Evolutionary conservation across 352 stramenopile species (phyloP).

Genomic region (Phytophthora crassamura): DNA sequence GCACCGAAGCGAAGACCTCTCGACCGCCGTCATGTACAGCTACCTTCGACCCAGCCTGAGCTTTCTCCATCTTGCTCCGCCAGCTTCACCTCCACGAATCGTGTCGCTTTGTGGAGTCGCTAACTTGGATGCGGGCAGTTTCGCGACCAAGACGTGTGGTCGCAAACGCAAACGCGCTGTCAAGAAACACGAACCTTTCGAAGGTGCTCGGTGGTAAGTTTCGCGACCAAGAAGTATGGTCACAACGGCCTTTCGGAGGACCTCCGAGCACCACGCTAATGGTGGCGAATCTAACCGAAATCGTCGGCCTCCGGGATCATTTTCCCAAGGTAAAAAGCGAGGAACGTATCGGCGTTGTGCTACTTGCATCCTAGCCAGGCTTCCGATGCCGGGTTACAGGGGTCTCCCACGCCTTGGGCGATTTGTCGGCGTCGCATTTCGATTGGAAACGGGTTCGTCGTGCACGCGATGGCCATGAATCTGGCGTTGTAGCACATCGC

Average conservation of each 20-base stretch:
- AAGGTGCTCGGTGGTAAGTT: no score
- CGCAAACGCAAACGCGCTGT: no score
- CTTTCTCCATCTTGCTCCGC: neutral
- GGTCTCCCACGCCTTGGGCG: slow-evolving; percentile 1
- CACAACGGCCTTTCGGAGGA: no score
- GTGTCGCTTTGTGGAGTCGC: slow-evolving; percentile 1
- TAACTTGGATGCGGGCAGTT: no score
- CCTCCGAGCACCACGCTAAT: no score
- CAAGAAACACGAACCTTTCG: no score
- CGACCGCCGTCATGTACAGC: neutral
- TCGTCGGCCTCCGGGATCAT: no score
- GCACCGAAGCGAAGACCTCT: neutral
- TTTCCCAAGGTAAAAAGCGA: no score
- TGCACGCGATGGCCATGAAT: slow-evolving; percentile 35
- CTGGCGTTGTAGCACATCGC: slow-evolving; percentile 35
- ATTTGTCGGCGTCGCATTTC: slow-evolving; percentile 28
- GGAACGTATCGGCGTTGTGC: neutral
- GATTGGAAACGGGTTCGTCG: slow-evolving; percentile 22
- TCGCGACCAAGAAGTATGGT: no score
- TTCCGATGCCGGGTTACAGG: slow-evolving; percentile 18
- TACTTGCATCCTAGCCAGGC: slow-evolving; percentile 23
- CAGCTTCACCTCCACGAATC: neutral
- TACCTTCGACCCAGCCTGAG: neutral
- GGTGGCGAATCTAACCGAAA: no score
- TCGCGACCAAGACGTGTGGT: no score